Evolutionary conservation across 768 basidiomycete species (phyloP).

Genomic region (Kwoniella heveanensis): DNA sequence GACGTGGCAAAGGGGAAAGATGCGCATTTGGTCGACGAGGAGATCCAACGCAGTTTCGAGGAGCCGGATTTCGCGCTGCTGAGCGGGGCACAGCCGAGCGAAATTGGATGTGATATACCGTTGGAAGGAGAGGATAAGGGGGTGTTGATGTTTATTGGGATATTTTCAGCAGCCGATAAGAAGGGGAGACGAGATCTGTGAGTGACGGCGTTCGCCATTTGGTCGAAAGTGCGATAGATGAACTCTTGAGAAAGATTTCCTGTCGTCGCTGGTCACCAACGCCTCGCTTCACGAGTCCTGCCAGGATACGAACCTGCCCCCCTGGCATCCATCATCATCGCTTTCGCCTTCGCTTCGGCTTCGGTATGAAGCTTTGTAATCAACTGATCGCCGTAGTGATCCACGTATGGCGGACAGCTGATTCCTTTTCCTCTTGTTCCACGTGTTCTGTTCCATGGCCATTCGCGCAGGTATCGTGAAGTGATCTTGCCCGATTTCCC

Average conservation of each 20-base stretch:
- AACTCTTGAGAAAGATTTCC: no score
- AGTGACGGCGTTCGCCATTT: constrained; percentile 17
- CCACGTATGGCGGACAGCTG: no score
- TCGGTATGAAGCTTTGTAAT: no score
- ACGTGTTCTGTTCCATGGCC: no score
- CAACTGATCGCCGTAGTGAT: no score
- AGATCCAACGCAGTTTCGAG: constrained; percentile 55
- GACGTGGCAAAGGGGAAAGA: constrained; percentile 46
- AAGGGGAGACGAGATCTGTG: constrained; percentile 51
- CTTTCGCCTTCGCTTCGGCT: no score
- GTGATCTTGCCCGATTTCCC: constrained; percentile 54
- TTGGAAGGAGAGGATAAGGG: constrained; percentile 35
- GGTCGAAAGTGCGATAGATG: no score
- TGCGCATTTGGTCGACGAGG: constrained; percentile 43
- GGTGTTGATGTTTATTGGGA: constrained; percentile 53
- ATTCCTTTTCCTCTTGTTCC: no score
- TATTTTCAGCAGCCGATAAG: constrained; percentile 54
- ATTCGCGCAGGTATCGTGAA: constrained; percentile 41
- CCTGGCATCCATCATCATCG: no score
- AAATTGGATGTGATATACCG: constrained; percentile 55
- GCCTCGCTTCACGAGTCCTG: no score
- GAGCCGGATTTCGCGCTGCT: constrained; percentile 56
- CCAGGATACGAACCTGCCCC: no score
- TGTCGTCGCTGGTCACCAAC: no score
- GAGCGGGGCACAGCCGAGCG: constrained; percentile 50